Base-by-base conservation (phyloP, 108 stramenopile genomes). In the Cyclotella choctawhatcheeana region DNA sequence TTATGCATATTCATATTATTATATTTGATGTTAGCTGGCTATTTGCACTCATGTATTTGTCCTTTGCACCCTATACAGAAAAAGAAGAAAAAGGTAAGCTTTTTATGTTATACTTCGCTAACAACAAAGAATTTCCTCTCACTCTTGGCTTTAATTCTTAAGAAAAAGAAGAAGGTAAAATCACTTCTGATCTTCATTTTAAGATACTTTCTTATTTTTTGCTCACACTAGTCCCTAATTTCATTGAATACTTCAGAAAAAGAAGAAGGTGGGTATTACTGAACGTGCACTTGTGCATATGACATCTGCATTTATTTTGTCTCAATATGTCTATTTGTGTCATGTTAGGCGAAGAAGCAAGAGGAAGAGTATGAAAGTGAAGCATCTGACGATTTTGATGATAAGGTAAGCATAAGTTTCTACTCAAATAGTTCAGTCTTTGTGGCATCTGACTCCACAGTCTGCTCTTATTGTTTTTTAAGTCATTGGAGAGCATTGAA, bases 101-200 rank as follows among this genome's bases (percentile, higher is more conserved):
- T 7, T 44, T 13, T 17, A 51, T 51, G 22, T 6, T 40, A 12
- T 40, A 40, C 37, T 40, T 40, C 6, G 37, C 12, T 40, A 12
- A 40, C 37, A 40, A 40, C 6, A 6, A 40, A 51, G 21, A 16
- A 21, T 51, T 5, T 51, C 5, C 5, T 51, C 20, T 51, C 50
- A 14, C n/a, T n/a, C n/a, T 7, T 22, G n/a, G 5, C 16, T 7
- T 30, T 30, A 27, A 5, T 30, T 30, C 4, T 30, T 6, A 16
- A 55, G 54, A 55, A 43, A 30, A 61, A 61, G 59, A 61, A 61
- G 35, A 61, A 61, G 59, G 25, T 32, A 18, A 58, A 58, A 31
- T n/a, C n/a, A n/a, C n/a, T n/a, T n/a, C n/a, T n/a, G n/a, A n/a
- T n/a, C n/a, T n/a, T n/a, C n/a, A n/a, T n/a, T n/a, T n/a, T n/a